Percentiles rank a stretch among this genome's conserved stretches.
These are phyloP conservation scores for Prunus padus DNA, from an alignment of 306 rosid species.

Conservation along the genomic window DNA sequence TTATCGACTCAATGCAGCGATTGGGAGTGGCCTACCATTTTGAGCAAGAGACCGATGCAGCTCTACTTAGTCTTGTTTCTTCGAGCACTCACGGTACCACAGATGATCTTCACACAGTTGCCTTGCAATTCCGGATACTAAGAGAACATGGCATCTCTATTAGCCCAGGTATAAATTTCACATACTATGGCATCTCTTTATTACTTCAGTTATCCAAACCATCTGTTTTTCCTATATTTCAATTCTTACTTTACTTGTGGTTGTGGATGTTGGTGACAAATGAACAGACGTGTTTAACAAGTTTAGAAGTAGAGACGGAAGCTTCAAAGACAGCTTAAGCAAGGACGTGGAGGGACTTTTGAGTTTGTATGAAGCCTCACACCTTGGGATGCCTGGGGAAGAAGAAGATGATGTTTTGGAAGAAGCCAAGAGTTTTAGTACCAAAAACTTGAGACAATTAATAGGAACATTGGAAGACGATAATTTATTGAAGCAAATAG, in stretches of 20 bases:
- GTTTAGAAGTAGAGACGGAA: conserved; percentile 15
- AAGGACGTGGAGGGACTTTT: conserved; percentile 20
- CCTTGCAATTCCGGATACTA: conserved; percentile 22
- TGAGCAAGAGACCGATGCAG: conserved; percentile 24
- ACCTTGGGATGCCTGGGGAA: conserved; percentile 30
- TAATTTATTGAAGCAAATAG: background rate
- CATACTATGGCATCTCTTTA: too few relatives aligned
- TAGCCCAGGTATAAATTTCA: conserved; percentile 18
- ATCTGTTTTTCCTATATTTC: too few relatives aligned
- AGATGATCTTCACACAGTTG: background rate
- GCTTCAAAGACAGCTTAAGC: conserved; percentile 24
- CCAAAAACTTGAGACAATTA: background rate
- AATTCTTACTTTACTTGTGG: background rate
- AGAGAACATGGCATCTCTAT: conserved; percentile 28
- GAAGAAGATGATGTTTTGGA: conserved; percentile 30
- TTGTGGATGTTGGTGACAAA: background rate
- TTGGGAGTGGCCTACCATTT: conserved; percentile 36
- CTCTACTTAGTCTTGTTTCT: background rate
- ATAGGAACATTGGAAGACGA: background rate
- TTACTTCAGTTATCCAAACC: too few relatives aligned
- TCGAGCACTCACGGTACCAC: background rate
- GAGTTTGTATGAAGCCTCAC: conserved; percentile 37
- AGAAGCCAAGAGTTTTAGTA: conserved; percentile 25
- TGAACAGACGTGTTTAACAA: conserved; percentile 16
- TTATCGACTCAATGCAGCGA: conserved; percentile 20